Evolutionary conservation across 2,329 filamentous ascomycete genomes (phyloP).

Genomic region (Ophiostoma australiae): DNA sequence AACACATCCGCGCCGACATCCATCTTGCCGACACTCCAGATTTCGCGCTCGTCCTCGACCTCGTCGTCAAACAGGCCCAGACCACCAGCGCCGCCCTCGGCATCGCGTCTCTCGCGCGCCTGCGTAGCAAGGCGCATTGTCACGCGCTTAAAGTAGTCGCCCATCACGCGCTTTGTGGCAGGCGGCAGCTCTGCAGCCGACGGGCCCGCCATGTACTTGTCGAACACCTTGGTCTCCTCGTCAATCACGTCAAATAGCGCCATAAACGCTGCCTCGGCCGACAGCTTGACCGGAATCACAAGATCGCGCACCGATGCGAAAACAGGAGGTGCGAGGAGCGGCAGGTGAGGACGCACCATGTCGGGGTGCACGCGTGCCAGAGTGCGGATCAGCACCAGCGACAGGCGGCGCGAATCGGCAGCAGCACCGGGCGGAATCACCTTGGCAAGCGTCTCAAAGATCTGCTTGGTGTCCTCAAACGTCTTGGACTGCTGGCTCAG

Average conservation of each 20-base stretch:
- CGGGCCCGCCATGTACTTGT: conserved; percentile 75
- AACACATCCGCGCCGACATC: conserved; percentile 65
- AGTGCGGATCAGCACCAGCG: conserved; percentile 83
- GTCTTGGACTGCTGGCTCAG: conserved; percentile 62
- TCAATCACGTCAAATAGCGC: conserved; percentile 86
- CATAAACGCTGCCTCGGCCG: conserved; percentile 90
- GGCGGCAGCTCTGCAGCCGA: conserved; percentile 60
- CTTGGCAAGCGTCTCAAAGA: conserved; percentile 72
- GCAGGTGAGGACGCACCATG: conserved; percentile 73
- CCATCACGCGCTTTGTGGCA: conserved; percentile 70
- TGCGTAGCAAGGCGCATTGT: conserved; percentile 79
- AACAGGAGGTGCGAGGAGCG: conserved; percentile 72
- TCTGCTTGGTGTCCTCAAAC: conserved; percentile 70
- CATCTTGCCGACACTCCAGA: conserved; percentile 91
- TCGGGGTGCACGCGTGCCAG: conserved; percentile 74
- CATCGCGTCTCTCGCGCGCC: conserved; percentile 81
- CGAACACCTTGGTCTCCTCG: conserved; percentile 78
- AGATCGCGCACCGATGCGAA: conserved; percentile 87
- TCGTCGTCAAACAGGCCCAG: conserved; percentile 86
- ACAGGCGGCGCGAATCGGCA: conserved; percentile 76
- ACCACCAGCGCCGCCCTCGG: conserved; percentile 82
- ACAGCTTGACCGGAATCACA: conserved; percentile 91
- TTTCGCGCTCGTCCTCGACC: conserved; percentile 86
- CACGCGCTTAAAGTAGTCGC: conserved; percentile 84
- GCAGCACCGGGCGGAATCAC: conserved; percentile 73